Base-by-base conservation (phyloP, 2,329 filamentous ascomycete genomes). In the Pseudohalonectria lignicola region DNA sequence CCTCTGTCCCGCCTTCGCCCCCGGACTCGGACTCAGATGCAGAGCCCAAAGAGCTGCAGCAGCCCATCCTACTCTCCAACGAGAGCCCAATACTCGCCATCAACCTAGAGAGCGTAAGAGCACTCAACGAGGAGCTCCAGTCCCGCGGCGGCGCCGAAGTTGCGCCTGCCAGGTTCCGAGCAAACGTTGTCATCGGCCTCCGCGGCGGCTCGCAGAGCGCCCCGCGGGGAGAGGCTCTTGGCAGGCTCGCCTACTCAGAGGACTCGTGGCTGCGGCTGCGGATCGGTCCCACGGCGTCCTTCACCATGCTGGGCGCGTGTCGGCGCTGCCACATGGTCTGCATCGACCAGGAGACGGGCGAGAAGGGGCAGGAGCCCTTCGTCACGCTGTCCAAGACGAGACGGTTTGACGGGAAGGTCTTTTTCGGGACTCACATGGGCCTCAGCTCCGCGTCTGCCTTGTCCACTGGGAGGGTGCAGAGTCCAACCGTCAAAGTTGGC, bases 241-340 rank as follows among this genome's bases (percentile, higher is more conserved):
- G n/a, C n/a, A n/a, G n/a, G n/a, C 29, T 2, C 12, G 55, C 86
- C 1, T 96, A 92, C 55, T 69, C 72, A 1, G 90, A 96, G 60
- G 92, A 96, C 47, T 56, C 63, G 5, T 96, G 90, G 90, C 65
- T 63, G 11, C 67, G 60, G 13, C 50, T 94, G 30, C 66, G 61
- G 8, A 82, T 95, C 41, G 83, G 82, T 2, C 48, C 56, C 2
- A 69, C 79, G 41, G 57, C 61, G 9, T n/a, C 34, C 1, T 83
- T 86, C 49, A 68, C 82, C 43, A 75, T 93, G 50, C 62, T 96
- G 4, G 90, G 88, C 1, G 75, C 83, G 3, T 98, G 92, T 52
- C 75, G 86, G 43, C 69, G 92, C 42, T 98, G 92, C 49, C 87
- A 94, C 56, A 96, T 98, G 88, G 82, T 98, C 9, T 95, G 90